Conservation (phyloP, 345 rosid genomes). For the Fremontodendron californicum region DNA sequence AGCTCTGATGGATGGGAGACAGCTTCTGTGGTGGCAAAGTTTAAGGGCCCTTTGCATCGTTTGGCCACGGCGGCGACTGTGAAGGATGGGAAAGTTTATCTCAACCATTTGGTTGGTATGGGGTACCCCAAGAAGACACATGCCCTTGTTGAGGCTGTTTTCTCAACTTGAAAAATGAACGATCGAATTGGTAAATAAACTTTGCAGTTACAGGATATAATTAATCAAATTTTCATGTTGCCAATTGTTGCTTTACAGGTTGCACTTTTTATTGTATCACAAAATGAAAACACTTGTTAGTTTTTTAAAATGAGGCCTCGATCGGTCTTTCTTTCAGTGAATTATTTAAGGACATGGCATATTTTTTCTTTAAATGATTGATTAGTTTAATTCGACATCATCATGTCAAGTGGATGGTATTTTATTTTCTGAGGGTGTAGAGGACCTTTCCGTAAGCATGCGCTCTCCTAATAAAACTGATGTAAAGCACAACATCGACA, state of each 20-base stretch:
- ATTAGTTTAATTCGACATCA: too few relatives aligned
- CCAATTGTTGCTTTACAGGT: background rate
- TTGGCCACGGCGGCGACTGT: slow-evolving; percentile 77
- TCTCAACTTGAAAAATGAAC: slow-evolving; percentile 18
- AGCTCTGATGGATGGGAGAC: slow-evolving; percentile 82
- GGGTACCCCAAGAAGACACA: slow-evolving; percentile 87
- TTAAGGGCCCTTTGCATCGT: slow-evolving; percentile 65
- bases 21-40: slow-evolving; percentile 58
- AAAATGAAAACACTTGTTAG: background rate
- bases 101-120: slow-evolving; percentile 68
- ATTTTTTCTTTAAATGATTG: too few relatives aligned
- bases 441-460: background rate
- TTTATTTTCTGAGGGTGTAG: background rate
- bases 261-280: background rate
- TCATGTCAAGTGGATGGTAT: too few relatives aligned
- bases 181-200: background rate
- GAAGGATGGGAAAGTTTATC: slow-evolving; percentile 73
- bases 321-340: background rate
- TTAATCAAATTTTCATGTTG: background rate
- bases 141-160: slow-evolving; percentile 71
- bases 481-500: background rate
- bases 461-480: background rate
- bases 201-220: background rate
- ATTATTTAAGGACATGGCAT: background rate
- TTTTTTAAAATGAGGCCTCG: background rate